Conservation (phyloP, 768 basidiomycete genomes). For the Pilatotrama ljubarskyi region DNA sequence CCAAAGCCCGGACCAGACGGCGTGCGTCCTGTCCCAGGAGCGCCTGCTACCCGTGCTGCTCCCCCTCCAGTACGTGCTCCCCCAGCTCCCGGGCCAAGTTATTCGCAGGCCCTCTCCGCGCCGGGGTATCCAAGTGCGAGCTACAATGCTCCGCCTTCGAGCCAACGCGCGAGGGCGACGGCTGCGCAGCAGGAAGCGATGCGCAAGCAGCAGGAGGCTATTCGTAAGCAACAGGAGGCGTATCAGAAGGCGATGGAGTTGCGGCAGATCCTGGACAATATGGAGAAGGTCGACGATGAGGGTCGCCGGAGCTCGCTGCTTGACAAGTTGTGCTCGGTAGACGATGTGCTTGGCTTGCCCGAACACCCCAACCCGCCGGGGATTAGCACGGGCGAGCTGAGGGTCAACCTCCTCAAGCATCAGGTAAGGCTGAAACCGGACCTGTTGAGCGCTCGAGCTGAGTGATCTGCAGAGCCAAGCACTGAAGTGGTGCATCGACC, state of each 20-base stretch:
- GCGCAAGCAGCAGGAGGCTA: slow-evolving; percentile 42
- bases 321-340: slow-evolving; percentile 63
- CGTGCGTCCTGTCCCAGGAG: slow-evolving; percentile 18
- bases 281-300: slow-evolving; percentile 82
- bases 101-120: background rate
- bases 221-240: slow-evolving; percentile 50
- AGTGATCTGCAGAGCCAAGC: slow-evolving; percentile 63
- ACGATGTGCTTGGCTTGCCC: slow-evolving; percentile 74
- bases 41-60: slow-evolving; percentile 11
- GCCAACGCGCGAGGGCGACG: slow-evolving; percentile 1
- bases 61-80: background rate
- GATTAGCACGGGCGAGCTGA: slow-evolving; percentile 60
- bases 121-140: background rate
- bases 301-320: slow-evolving; percentile 67
- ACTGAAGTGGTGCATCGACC: slow-evolving; percentile 80
- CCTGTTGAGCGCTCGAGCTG: background rate
- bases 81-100: slow-evolving; percentile 1
- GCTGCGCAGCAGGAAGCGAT: slow-evolving; percentile 38
- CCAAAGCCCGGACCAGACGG: slow-evolving; percentile 13
- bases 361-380: slow-evolving; percentile 73
- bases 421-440: slow-evolving; percentile 52
- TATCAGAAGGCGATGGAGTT: slow-evolving; percentile 67
- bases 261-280: slow-evolving; percentile 55
- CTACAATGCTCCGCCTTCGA: slow-evolving; percentile 1
- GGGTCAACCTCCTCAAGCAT: slow-evolving; percentile 76